Conservation (phyloP, 257 asterid species). For the Fraxinus americana region DNA sequence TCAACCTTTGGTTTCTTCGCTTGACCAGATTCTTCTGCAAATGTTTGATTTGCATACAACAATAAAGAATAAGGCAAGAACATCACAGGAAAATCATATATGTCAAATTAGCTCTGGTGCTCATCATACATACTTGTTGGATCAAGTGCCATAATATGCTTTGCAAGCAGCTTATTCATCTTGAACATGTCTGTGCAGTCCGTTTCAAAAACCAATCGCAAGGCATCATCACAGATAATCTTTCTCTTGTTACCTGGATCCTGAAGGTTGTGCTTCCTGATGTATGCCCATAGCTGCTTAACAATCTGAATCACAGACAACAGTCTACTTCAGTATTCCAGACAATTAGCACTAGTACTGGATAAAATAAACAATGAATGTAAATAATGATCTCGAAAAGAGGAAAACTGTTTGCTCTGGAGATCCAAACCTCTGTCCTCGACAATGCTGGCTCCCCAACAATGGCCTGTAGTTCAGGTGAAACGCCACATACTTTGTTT, state of each 20-base stretch:
- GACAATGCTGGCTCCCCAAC: constrained; percentile 85
- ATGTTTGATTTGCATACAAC: constrained; percentile 6
- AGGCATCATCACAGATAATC: constrained; percentile 72
- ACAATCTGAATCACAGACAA: constrained; percentile 46
- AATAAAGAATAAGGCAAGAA: background rate
- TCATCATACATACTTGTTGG: constrained; percentile 51
- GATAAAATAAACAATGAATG: background rate
- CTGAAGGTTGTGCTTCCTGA: constrained; percentile 77
- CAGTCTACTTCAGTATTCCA: constrained; percentile 13
- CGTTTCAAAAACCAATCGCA: constrained; percentile 68
- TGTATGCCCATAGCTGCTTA: constrained; percentile 78
- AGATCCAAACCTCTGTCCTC: constrained; percentile 72
- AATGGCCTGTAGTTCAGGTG: constrained; percentile 80
- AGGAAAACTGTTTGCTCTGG: constrained; percentile 12
- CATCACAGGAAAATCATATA: background rate
- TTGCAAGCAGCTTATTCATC: constrained; percentile 88
- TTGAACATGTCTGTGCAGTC: constrained; percentile 89
- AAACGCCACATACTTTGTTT: constrained; percentile 82
- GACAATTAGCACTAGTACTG: background rate
- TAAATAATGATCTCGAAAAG: constrained; percentile 11
- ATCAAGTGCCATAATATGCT: constrained; percentile 71
- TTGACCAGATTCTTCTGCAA: constrained; percentile 54
- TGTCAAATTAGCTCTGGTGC: constrained; percentile 1
- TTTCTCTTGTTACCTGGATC: constrained; percentile 76
- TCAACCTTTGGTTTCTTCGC: constrained; percentile 56